Evolutionary conservation across 129 eudicot species (phyloP), one percentile per base, ranked within the genome.

Genomic region (Smallanthus sonchifolius): DNA sequence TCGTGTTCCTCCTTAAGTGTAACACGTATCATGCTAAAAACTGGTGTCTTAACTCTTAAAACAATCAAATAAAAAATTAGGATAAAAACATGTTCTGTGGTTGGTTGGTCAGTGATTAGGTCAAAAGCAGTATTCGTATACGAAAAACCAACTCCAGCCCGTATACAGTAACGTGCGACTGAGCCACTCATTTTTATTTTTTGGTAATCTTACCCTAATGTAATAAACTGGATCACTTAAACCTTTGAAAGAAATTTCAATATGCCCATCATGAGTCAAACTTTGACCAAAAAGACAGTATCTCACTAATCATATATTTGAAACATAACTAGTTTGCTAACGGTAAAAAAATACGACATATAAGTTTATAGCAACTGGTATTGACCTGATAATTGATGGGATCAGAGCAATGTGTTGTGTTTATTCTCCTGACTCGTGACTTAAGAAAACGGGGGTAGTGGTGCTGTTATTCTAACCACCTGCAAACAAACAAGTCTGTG

Each of bases 391-490:
- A 57, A 32, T 16, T 35, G 37, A 70, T 37, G 16, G 6, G 54
- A 39, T 7, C 10, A 39, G 30, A 57, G 57, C 68, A 42, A 15
- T 30, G 37, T 9, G 43, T 15, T 70, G n/a, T 42, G 59, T 73
- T 47, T 34, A 60, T 64, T 65, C 65, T 64, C 43, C 45, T 20
- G 70, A 69, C 57, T 72, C 40, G 1, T 72, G 67, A 39, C 67
- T 40, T 65, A 42, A 34, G 62, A 79, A 72, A 52, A 56, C 42
- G 2, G 74, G 74, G 83, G 83, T 35, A 72, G 57, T 6, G 74
- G 38, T 34, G 83, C 83, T 35, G 69, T 72, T 64, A 79, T 72
- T 45, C 65, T 43, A 42, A 57, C 47, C 78, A 79, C 52, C 83
- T 79, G 78, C 74, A 63, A 64, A 9, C 20, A 51, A 71, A 19